Percentiles rank a stretch among this genome's conserved stretches.
phyloP scores from a whole-genome alignment of 305 asterid genomes.

The Solanum chacoense region DNA sequence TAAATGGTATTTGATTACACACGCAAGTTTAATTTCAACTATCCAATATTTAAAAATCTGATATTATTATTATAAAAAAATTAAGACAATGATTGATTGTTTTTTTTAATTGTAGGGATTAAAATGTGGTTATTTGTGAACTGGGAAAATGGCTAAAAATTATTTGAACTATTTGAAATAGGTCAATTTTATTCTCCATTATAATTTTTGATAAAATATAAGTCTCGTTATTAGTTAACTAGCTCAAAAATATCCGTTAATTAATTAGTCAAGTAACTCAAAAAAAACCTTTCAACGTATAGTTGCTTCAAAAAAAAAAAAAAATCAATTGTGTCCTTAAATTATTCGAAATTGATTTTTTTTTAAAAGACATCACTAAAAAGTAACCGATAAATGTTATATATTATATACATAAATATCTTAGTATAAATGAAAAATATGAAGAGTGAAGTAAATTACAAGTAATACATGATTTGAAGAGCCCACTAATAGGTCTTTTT shows the following conservation, averaged over 20 bases:
- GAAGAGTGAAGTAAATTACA: not conserved
- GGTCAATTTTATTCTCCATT: not conserved
- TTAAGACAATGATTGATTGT: not conserved
- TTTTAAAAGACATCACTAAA: fast-evolving
- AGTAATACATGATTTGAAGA: not conserved
- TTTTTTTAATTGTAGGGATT: not conserved
- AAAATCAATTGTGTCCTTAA: not conserved
- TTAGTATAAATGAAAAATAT: not conserved
- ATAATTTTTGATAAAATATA: not conserved
- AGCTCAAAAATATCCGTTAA: not conserved
- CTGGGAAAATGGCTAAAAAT: not conserved
- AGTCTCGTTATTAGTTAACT: not conserved
- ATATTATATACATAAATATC: not conserved
- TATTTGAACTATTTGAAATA: not conserved
- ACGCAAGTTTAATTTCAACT: not conserved
- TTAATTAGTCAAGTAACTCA: not conserved
- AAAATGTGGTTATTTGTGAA: not conserved
- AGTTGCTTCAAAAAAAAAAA: not conserved
- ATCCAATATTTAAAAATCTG: not conserved
- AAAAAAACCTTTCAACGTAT: no score
- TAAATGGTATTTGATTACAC: not conserved
- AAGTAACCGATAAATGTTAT: not conserved
- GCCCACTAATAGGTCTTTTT: not conserved
- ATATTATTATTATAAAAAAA: not conserved
- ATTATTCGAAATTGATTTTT: not conserved